Evolutionary conservation across 2,329 filamentous ascomycete genomes (phyloP), one percentile per base, ranked within the genome.

Genomic region (Calonectria henricotiae): DNA sequence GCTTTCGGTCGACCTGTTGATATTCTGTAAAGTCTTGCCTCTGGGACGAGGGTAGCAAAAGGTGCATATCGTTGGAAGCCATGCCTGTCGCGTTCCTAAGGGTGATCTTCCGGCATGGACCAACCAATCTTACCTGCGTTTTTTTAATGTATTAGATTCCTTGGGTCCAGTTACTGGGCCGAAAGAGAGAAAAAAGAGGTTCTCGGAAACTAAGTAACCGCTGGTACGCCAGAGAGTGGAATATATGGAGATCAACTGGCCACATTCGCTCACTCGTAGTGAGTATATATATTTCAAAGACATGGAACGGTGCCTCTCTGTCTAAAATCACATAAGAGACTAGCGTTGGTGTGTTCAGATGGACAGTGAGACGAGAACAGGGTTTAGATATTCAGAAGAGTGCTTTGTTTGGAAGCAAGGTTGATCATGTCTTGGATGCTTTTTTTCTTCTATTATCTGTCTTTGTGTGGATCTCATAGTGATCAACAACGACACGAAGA

Each of bases 1-100:
- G 37, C 8, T 44, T 61, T 25, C 37, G 39, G 20, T 61, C 55
- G 25, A 43, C 55, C 39, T 44, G 55, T 15, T 61, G 55, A 13
- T 43, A 61, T n/a, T 27, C 39, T 20, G 23, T 37, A 32, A 61
- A 44, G 39, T 12, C 25, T 2, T 23, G 55, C 23, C 15, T 20
- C 25, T 44, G 23, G 15, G 20, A 6, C 3, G 15, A 32, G 23
- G 25, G 23, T 6, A 32, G 25, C 23, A 3, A 2, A 2, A 32
- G 7, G 55, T 44, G 39, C 39, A 41, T 20, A 13, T 12, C 25
- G 25, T 41, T 41, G 0, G 55, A 61, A 41, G 12, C 3, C 55
- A 61, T 61, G 3, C 30, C 25, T 17, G 55, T 32, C n/a, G 15
- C 9, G 39, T 8, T 37, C 23, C 39, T 15, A 13, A n/a, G 20